These are phyloP conservation scores for Naganishia cerealis DNA, from an alignment of 1,284 basidiomycete genomes.

Conservation along the genomic window DNA sequence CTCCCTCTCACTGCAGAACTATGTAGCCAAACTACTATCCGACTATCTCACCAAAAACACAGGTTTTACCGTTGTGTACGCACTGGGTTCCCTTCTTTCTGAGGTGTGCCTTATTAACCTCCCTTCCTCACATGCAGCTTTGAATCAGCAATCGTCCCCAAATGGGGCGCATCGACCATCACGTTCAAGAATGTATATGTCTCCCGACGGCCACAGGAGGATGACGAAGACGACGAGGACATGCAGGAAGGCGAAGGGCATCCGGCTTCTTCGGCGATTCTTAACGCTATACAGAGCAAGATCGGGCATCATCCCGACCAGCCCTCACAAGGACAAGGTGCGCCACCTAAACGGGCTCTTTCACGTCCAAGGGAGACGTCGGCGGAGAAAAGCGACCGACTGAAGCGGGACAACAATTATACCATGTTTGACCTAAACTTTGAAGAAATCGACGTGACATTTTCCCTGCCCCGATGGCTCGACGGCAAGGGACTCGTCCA, in stretches of 20 bases:
- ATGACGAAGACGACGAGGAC: slow-evolving; percentile 31
- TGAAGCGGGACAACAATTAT: slow-evolving; percentile 59
- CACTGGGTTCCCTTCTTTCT: not conserved
- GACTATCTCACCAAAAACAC: slow-evolving; percentile 91
- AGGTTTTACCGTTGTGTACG: slow-evolving; percentile 79
- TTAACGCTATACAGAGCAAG: slow-evolving; percentile 19
- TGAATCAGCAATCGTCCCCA: slow-evolving; percentile 95
- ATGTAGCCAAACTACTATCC: slow-evolving; percentile 83
- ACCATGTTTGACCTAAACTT: slow-evolving; percentile 88
- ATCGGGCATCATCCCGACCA: not conserved
- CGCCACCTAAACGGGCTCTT: slow-evolving; percentile 34
- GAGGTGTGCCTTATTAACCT: not conserved
- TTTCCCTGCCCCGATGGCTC: slow-evolving; percentile 90
- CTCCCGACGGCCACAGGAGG: slow-evolving; percentile 67
- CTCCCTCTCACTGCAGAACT: slow-evolving; percentile 86
- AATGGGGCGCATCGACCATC: slow-evolving; percentile 92
- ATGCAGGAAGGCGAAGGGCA: slow-evolving; percentile 18
- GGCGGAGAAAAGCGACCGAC: slow-evolving; percentile 37
- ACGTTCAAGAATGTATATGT: slow-evolving; percentile 97
- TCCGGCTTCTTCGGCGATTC: slow-evolving; percentile 4
- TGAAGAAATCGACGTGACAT: slow-evolving; percentile 91
- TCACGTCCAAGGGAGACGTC: slow-evolving; percentile 54
- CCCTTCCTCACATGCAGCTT: slow-evolving; percentile 57
- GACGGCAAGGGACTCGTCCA: slow-evolving; percentile 92
- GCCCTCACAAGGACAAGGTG: not conserved